phyloP scores from a whole-genome alignment of 805 yeast genomes.

The Candida nonsorbophila region DNA sequence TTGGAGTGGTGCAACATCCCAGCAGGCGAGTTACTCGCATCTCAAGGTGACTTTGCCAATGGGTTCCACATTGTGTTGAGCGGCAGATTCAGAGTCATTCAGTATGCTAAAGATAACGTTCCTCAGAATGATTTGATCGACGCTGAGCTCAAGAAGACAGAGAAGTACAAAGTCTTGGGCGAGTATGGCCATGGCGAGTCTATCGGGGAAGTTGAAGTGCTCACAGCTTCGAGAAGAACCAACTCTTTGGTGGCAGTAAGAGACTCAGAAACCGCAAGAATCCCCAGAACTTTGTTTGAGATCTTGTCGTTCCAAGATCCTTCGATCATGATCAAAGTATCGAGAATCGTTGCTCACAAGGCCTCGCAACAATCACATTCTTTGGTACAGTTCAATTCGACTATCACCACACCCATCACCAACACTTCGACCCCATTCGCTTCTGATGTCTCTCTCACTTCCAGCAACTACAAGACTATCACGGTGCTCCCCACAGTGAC shows the following conservation, averaged over 20 bases:
- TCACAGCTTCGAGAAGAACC: slow-evolving; percentile 70
- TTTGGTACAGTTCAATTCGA: slow-evolving; percentile 4
- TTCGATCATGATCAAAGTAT: slow-evolving; percentile 82
- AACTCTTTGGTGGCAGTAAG: slow-evolving; percentile 77
- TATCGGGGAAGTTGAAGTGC: slow-evolving; percentile 90
- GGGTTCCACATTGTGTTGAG: slow-evolving; percentile 86
- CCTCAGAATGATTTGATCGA: slow-evolving; percentile 8
- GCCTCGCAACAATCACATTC: slow-evolving; percentile 11
- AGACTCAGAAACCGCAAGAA: slow-evolving; percentile 90
- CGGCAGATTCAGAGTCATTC: slow-evolving; percentile 74
- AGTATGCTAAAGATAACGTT: slow-evolving; percentile 16
- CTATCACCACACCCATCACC: slow-evolving; percentile 7
- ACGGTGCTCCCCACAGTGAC: slow-evolving; percentile 74
- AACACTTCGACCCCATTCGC: slow-evolving; percentile 14
- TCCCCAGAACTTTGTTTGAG: slow-evolving; percentile 87
- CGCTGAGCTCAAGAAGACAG: slow-evolving; percentile 5
- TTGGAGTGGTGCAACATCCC: slow-evolving; percentile 89
- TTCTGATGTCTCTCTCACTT: slow-evolving; percentile 24
- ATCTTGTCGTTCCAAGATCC: slow-evolving; percentile 81
- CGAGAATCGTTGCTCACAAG: slow-evolving; percentile 76
- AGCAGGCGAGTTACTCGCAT: slow-evolving; percentile 78
- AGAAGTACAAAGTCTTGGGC: slow-evolving; percentile 41
- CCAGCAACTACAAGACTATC: slow-evolving; percentile 68
- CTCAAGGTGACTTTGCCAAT: slow-evolving; percentile 82
- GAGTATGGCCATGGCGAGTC: slow-evolving; percentile 95